Conservation (phyloP, 257 asterid genomes). For the Petunia secreta region DNA sequence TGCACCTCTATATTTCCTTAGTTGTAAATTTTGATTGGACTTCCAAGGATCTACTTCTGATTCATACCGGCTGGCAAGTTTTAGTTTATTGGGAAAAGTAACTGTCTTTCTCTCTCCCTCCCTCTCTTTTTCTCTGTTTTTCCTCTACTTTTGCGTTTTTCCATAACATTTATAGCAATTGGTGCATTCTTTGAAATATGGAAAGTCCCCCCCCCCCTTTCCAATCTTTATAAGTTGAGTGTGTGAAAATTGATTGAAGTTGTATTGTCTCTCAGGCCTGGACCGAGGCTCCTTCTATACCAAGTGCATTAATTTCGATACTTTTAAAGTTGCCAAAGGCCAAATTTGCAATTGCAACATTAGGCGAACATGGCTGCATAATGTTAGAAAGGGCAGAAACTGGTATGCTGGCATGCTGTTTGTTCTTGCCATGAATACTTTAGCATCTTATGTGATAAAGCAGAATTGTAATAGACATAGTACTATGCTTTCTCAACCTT, state of each 20-base stretch:
- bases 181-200: neutral
- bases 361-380: slow-evolving; percentile 61
- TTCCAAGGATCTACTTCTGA: neutral
- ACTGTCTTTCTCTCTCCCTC: neutral
- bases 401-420: slow-evolving; percentile 33
- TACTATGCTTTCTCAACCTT: neutral
- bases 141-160: neutral
- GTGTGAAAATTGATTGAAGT: neutral
- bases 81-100: neutral
- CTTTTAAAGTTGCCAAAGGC: slow-evolving; percentile 66
- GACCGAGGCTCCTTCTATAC: slow-evolving; percentile 68
- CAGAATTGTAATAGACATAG: neutral
- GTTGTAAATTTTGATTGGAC: neutral
- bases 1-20: neutral
- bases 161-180: neutral
- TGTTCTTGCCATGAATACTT: neutral
- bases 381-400: slow-evolving; percentile 53
- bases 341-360: slow-evolving; percentile 50
- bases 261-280: slow-evolving; percentile 40
- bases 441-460: neutral
- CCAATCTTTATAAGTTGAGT: neutral
- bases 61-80: neutral
- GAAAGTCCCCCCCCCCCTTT: neutral
- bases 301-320: slow-evolving; percentile 74
- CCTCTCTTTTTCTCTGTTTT: neutral